Base-by-base conservation (phyloP, 2,329 filamentous ascomycete species). In the Emericellopsis atlantica region DNA sequence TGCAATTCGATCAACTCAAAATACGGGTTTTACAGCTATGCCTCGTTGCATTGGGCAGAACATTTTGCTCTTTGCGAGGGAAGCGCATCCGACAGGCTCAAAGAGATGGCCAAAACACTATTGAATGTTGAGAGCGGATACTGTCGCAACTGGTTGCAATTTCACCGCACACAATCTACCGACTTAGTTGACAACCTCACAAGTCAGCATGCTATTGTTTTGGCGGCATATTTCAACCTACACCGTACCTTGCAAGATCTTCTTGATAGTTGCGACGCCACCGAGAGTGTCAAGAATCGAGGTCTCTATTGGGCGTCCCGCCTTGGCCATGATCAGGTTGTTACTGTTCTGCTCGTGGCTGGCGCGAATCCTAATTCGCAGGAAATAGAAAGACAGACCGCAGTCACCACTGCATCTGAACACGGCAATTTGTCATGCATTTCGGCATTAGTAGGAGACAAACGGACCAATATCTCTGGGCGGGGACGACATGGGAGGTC, bases 11-110 rank as follows among this genome's bases (percentile, higher is more conserved):
- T 62, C 22, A 40, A 43, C 31, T 41, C 51, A 10, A 42, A 45
- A 16, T 54, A 60, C 37, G 34, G 22, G 21, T 51, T 64, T 37
- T 61, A 60, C 45, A 51, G 52, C 35, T 65, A 65, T 48, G 48
- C 60, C 14, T 51, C 61, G 2, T 47, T 48, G 21, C 45, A 62
- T 48, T 65, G 60, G 62, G 49, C 58, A 24, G 43, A 54, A 23
- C 61, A 64, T 42, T 59, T 51, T 46, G 40, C 48, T 6, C 10
- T 39, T 8, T 53, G 49, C 32, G 50, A 54, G 23, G 37, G 34
- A 7, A 43, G 26, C 22, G 51, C 48, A 18, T 40, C 51, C 4
- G 12, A 15, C 18, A 32, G 42, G 18, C 45, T 54, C 9, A 49
- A 21, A 43, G 37, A 46, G 14, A 45, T 46, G 12, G 51, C 42